Percentiles rank a stretch among this genome's conserved stretches.
phyloP scores from a whole-genome alignment of 176 grass and related monocot genomes.

The Oryza australiensis region DNA sequence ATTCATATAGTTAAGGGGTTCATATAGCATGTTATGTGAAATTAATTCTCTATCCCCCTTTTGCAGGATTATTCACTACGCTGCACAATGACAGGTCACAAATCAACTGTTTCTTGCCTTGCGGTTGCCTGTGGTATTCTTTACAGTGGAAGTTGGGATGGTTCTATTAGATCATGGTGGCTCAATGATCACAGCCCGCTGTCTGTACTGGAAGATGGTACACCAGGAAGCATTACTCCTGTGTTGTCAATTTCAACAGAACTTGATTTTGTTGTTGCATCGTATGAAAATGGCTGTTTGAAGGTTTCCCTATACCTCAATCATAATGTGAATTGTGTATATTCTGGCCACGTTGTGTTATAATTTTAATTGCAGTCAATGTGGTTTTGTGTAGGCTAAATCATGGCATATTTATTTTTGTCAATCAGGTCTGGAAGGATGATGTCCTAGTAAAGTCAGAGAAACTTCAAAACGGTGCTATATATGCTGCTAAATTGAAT shows the following conservation, averaged over 20 bases:
- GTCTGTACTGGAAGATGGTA: constrained; percentile 68
- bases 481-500: constrained; percentile 68
- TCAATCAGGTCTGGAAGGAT: constrained; percentile 81
- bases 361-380: not conserved
- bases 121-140: constrained; percentile 72
- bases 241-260: constrained; percentile 80
- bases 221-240: constrained; percentile 61
- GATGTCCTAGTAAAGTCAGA: constrained; percentile 71
- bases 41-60: constrained; percentile 36
- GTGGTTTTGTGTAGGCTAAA: not conserved
- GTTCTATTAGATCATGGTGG: constrained; percentile 89
- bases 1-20: not conserved
- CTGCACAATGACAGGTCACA: constrained; percentile 88
- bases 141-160: constrained; percentile 97
- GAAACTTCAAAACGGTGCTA: constrained; percentile 68
- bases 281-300: constrained; percentile 84
- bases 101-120: constrained; percentile 87
- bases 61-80: constrained; percentile 84
- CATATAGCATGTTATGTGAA: constrained; percentile 13
- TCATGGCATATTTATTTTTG: constrained; percentile 19
- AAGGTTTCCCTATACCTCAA: constrained; percentile 55
- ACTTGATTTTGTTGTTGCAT: constrained; percentile 64
- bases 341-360: constrained; percentile 5
- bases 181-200: constrained; percentile 83
- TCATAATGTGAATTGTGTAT: not conserved